Evolutionary conservation across 2,329 filamentous ascomycete species (phyloP).

Genomic region (Botrytis tulipae): DNA sequence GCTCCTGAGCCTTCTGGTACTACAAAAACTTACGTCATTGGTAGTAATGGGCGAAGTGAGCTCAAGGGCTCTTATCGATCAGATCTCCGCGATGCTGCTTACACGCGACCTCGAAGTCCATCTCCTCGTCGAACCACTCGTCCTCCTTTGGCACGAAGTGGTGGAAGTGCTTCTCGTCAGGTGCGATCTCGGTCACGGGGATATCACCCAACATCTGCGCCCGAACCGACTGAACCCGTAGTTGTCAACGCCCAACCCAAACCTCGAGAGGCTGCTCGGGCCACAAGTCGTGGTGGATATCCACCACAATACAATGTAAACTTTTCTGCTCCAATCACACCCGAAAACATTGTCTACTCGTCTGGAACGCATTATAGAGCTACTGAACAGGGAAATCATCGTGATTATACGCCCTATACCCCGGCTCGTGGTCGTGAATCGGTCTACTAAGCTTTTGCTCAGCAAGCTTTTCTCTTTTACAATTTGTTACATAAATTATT

Average conservation of each 20-base stretch:
- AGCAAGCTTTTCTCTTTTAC: not conserved
- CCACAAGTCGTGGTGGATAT: constrained; percentile 14
- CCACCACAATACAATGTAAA: constrained; percentile 3
- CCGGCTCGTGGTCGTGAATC: not conserved
- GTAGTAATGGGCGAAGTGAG: constrained; percentile 30
- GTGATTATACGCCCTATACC: constrained; percentile 9
- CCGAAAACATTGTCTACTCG: constrained; percentile 1
- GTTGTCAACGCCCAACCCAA: constrained; percentile 25
- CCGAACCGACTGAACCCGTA: constrained; percentile 25
- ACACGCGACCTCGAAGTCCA: constrained; percentile 30
- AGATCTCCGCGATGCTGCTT: constrained; percentile 26
- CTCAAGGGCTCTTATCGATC: constrained; percentile 25
- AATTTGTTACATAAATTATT: constrained; percentile 20
- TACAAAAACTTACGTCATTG: constrained; percentile 21
- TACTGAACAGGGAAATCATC: constrained; percentile 9
- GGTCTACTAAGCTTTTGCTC: not conserved
- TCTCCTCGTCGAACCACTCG: constrained; percentile 30
- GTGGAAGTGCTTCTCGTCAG: constrained; percentile 19
- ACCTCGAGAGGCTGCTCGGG: constrained; percentile 26
- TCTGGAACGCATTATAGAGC: constrained; percentile 9
- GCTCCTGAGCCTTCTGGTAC: constrained; percentile 30
- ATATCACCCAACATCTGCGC: constrained; percentile 24
- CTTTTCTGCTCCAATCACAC: constrained; percentile 7
- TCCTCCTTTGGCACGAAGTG: constrained; percentile 23
- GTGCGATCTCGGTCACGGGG: constrained; percentile 24